Conservation (phyloP, 2,329 filamentous ascomycete genomes). For the Colletotrichum coccodes region DNA sequence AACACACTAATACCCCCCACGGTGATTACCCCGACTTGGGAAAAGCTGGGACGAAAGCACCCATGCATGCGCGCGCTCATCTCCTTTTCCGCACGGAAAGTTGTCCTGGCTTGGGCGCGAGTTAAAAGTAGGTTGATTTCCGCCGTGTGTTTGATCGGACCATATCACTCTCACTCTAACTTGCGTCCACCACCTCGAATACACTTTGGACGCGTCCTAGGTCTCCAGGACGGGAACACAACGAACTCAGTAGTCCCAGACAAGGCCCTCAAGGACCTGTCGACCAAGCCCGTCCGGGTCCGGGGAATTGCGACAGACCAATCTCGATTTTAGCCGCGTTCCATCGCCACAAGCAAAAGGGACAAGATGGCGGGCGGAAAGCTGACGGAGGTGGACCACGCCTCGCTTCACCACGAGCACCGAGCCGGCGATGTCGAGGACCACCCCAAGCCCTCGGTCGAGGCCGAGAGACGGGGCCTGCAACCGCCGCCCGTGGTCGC, state of each 20-base stretch:
- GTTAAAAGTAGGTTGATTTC: constrained; percentile 5
- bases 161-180: neutral
- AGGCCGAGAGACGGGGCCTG: constrained; percentile 20
- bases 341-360: neutral
- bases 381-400: constrained; percentile 18
- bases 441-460: constrained; percentile 12
- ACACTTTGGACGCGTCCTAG: neutral
- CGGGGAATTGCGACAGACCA: neutral
- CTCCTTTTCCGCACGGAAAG: constrained; percentile 15
- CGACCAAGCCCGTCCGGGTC: neutral
- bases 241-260: neutral
- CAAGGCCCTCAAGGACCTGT: neutral
- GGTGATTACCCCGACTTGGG: constrained; percentile 27
- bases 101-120: neutral
- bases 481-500: constrained; percentile 22
- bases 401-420: constrained; percentile 16
- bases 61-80: neutral
- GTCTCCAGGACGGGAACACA: too few species aligned
- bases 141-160: neutral
- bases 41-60: constrained; percentile 17
- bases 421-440: constrained; percentile 7
- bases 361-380: constrained; percentile 22
- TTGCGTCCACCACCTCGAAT: neutral
- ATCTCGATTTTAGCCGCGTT: neutral
- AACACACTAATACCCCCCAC: constrained; percentile 5